Percentiles rank a stretch among this genome's conserved stretches.
phyloP scores from a whole-genome alignment of 2,329 filamentous ascomycete species.

The Aureobasidium sp. region DNA sequence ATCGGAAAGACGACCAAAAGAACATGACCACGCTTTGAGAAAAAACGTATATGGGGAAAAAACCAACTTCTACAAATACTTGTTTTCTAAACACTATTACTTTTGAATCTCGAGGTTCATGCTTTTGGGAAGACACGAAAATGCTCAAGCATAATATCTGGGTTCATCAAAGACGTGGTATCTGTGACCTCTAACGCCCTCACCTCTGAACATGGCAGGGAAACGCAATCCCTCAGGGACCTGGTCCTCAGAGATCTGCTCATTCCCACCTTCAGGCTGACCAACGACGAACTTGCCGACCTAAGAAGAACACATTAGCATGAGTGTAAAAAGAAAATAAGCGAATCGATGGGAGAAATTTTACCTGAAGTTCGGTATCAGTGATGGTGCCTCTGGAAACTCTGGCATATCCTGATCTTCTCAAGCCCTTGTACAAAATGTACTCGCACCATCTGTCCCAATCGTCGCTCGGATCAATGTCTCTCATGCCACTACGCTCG shows the following conservation, averaged over 20 bases:
- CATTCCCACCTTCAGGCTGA: slow-evolving; percentile 54
- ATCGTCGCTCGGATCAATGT: slow-evolving; percentile 85
- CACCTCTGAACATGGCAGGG: slow-evolving; percentile 71
- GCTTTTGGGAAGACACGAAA: background rate
- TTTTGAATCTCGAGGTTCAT: background rate
- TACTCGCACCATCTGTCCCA: slow-evolving; percentile 99
- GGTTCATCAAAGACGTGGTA: slow-evolving; percentile 97
- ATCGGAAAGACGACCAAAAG: too few species aligned
- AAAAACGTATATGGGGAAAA: too few species aligned
- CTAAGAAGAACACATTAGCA: slow-evolving; percentile 28
- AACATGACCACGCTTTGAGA: too few species aligned
- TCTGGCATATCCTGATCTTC: slow-evolving; percentile 79
- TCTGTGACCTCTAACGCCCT: slow-evolving; percentile 78
- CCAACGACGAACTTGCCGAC: slow-evolving; percentile 89
- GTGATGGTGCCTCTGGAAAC: slow-evolving; percentile 87
- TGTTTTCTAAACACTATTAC: too few species aligned
- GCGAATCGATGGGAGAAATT: slow-evolving; percentile 18
- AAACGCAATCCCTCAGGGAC: slow-evolving; percentile 74
- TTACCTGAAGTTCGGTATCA: slow-evolving; percentile 87
- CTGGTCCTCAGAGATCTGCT: slow-evolving; percentile 61
- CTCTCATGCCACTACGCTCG: slow-evolving; percentile 79
- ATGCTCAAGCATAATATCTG: slow-evolving; percentile 47
- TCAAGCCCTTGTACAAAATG: slow-evolving; percentile 85
- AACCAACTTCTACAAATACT: too few species aligned
- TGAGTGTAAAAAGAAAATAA: slow-evolving; percentile 3